Base-by-base conservation (phyloP, 306 rosid genomes). In the Cucumis hystrix region DNA sequence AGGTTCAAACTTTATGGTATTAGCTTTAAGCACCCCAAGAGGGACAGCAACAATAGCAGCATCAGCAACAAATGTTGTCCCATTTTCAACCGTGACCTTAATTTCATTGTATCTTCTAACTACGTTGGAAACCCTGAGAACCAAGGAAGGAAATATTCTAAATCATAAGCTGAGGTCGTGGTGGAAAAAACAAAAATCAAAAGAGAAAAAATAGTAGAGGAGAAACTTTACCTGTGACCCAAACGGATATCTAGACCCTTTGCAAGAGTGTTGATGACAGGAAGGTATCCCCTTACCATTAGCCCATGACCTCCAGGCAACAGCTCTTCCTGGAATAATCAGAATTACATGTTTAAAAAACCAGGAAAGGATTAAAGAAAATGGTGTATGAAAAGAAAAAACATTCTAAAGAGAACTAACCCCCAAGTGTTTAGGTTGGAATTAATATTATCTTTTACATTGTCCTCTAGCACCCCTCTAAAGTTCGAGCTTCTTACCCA, bases 291-390 rank as follows among this genome's bases (percentile, higher is more conserved):
- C 80, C 98, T 89, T 60, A 92, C 92, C 99, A 96, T 96, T 40
- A 96, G 96, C 72, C 99, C 99, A 79, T 96, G 99, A 77, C 99
- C 99, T 78, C 99, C 99, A 79, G 99, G 99, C 72, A 92, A 96
- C 78, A 96, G 84, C 62, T 81, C 99, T 84, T 96, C 99, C 99
- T 96, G 56, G 75, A 75, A 54, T 39, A 21, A 77, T 55, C 59
- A 40, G 68, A 45, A 80, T 69, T 66, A 11, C 54, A 57, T n/a
- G 6, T 71, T 52, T 60, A 14, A 9, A 17, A 10, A 41, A 62
- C 67, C 8, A 21, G 6, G 23, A 61, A 37, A 20, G 3, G 64
- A 60, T 18, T 10, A 39, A 45, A 58, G 52, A 58, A n/a, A 61
- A 20, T 54, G 20, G 51, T 11, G 55, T 35, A 62, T 1, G 56